Percentiles rank a stretch among this genome's conserved stretches.
Evolutionary conservation across 352 stramenopile species (phyloP).

Genomic region (Pythium sukuiense): DNA sequence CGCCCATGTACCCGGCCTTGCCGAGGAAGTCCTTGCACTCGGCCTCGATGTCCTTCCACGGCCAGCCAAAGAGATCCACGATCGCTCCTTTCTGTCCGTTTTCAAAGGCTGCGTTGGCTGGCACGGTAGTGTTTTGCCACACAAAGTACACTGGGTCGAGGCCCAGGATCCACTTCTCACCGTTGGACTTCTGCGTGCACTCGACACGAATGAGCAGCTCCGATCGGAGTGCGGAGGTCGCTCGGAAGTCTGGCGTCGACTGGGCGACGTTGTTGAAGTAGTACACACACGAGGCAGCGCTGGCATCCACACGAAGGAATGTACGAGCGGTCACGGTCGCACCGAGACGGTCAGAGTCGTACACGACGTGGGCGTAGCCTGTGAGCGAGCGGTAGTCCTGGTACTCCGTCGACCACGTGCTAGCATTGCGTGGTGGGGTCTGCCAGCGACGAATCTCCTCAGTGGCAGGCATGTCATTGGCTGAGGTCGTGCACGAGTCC

Average conservation of each 20-base stretch:
- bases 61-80: constrained; percentile 69
- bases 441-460: constrained; percentile 43
- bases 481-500: constrained; percentile 3
- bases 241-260: constrained; percentile 27
- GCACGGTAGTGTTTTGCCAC: constrained; percentile 47
- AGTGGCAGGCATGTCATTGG: constrained; percentile 6
- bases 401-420: constrained; percentile 30
- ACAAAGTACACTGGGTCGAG: constrained; percentile 69
- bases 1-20: constrained; percentile 63
- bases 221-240: constrained; percentile 26
- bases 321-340: constrained; percentile 44
- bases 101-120: constrained; percentile 35
- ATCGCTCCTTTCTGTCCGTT: constrained; percentile 57
- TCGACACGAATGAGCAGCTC: constrained; percentile 36
- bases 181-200: constrained; percentile 23
- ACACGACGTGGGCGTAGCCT: constrained; percentile 46
- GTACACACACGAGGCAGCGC: constrained; percentile 32
- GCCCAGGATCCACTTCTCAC: constrained; percentile 34
- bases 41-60: constrained; percentile 52
- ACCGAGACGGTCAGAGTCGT: constrained; percentile 29
- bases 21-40: constrained; percentile 60
- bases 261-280: constrained; percentile 35
- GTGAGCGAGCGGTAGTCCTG: constrained; percentile 42
- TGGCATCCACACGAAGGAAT: constrained; percentile 25
- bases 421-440: constrained; percentile 40